These are phyloP conservation scores for Peronospora farinosa DNA, from an alignment of 352 stramenopile species.

Conservation along the genomic window DNA sequence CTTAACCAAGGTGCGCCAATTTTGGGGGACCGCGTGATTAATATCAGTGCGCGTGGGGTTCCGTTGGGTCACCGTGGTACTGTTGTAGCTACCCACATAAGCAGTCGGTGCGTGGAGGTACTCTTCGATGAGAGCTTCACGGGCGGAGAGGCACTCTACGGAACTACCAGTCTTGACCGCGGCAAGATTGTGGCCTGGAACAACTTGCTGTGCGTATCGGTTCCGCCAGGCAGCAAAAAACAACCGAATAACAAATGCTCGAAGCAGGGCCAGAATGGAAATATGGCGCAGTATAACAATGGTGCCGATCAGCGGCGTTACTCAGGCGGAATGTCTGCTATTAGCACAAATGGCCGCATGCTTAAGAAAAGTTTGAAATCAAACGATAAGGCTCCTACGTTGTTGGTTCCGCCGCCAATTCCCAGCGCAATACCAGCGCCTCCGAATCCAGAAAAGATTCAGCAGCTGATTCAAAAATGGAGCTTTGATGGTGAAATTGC, in stretches of 20 bases:
- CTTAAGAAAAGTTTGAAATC: conserved; percentile 26
- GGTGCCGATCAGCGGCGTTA: conserved; percentile 10
- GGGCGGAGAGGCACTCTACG: conserved; percentile 92
- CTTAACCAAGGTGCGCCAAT: conserved; percentile 71
- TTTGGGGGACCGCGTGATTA: conserved; percentile 96
- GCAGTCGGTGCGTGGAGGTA: conserved; percentile 95
- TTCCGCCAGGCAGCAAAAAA: conserved; percentile 32
- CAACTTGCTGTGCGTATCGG: conserved; percentile 69
- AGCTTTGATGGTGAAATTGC: conserved; percentile 29
- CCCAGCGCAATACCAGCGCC: conserved; percentile 30
- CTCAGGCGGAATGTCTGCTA: conserved; percentile 6
- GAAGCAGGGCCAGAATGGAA: conserved; percentile 16
- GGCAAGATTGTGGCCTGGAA: conserved; percentile 94
- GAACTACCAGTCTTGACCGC: conserved; percentile 90
- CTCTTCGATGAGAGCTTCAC: conserved; percentile 96
- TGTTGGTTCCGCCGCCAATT: conserved; percentile 31
- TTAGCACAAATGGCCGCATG: conserved; percentile 23
- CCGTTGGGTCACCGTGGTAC: conserved; percentile 96
- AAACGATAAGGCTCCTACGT: conserved; percentile 10
- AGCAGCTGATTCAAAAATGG: conserved; percentile 62
- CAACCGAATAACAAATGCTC: conserved; percentile 12
- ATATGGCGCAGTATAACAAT: conserved; percentile 9
- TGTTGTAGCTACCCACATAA: conserved; percentile 95
- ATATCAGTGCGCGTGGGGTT: conserved; percentile 91
- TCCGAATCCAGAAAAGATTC: conserved; percentile 53